These are phyloP conservation scores for Bacidia rubella DNA, from an alignment of 495 filamentous ascomycete genomes.

Conservation along the genomic window DNA sequence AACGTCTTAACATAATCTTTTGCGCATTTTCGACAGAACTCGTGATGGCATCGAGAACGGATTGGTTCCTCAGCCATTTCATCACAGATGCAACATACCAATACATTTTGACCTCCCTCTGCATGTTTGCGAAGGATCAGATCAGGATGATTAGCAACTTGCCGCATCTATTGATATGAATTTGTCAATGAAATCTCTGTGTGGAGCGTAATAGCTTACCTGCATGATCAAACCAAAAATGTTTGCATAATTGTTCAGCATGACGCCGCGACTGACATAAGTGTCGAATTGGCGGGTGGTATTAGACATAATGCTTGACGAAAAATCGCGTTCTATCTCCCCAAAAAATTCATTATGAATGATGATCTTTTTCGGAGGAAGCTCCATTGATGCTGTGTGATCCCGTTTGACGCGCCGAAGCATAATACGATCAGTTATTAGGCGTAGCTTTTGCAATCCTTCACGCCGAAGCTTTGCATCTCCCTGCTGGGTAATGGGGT, in stretches of 20 bases:
- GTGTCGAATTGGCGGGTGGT: constrained; percentile 79
- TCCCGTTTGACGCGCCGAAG: constrained; percentile 83
- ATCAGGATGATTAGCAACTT: constrained; percentile 87
- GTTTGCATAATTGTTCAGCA: constrained; percentile 94
- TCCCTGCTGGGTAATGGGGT: constrained; percentile 53
- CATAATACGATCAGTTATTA: constrained; percentile 86
- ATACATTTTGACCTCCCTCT: constrained; percentile 74
- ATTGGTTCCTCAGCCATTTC: constrained; percentile 92
- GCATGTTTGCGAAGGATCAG: constrained; percentile 77
- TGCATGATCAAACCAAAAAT: constrained; percentile 37
- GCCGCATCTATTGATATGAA: constrained; percentile 56
- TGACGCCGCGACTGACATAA: constrained; percentile 85
- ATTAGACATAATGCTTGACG: constrained; percentile 87
- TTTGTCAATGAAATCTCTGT: background rate
- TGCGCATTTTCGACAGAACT: constrained; percentile 85
- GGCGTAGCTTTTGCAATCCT: constrained; percentile 67
- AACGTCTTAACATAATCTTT: constrained; percentile 70
- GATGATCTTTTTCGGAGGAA: constrained; percentile 85
- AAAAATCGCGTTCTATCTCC: constrained; percentile 88
- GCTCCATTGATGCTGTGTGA: constrained; percentile 82
- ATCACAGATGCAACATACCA: constrained; percentile 89
- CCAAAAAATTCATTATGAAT: constrained; percentile 90
- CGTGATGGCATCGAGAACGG: constrained; percentile 79
- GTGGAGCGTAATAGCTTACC: background rate
- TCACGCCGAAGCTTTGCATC: constrained; percentile 38